Conservation (phyloP, 805 yeast species). For the Nematodospora valgi region DNA sequence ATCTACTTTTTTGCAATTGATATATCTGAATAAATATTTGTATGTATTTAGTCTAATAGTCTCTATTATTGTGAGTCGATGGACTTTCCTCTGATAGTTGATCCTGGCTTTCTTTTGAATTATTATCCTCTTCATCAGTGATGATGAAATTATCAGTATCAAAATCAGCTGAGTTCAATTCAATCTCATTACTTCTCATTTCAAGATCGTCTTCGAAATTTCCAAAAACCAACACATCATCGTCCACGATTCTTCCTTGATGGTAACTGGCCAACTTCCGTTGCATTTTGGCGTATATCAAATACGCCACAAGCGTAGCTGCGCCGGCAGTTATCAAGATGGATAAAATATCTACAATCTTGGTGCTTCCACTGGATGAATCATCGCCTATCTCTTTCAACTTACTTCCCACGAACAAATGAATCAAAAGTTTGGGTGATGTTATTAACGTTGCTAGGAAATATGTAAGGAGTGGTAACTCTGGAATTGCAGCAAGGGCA, state of each 20-base stretch:
- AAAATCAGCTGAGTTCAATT: conserved; percentile 33
- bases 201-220: conserved; percentile 38
- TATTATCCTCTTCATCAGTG: background rate
- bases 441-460: conserved; percentile 68
- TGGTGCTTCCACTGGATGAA: conserved; percentile 45
- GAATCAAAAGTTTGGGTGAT: conserved; percentile 78
- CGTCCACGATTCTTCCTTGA: conserved; percentile 10
- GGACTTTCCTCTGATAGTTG: too few relatives aligned
- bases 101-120: background rate
- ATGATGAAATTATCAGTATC: conserved; percentile 31
- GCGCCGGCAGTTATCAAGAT: conserved; percentile 55
- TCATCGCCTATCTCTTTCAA: conserved; percentile 64
- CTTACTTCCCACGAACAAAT: conserved; percentile 74
- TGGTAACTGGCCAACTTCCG: conserved; percentile 29
- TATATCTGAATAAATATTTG: too few relatives aligned
- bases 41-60: too few relatives aligned
- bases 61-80: too few relatives aligned
- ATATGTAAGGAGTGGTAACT: conserved; percentile 59
- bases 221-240: conserved; percentile 37
- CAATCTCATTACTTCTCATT: conserved; percentile 26
- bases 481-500: conserved; percentile 85
- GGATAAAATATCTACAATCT: conserved; percentile 60
- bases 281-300: conserved; percentile 59
- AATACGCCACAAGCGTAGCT: conserved; percentile 57
- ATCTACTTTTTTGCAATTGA: too few relatives aligned